Percentiles rank a stretch among this genome's conserved stretches.
phyloP scores from a whole-genome alignment of 2,329 filamentous ascomycete genomes.

The Aspergillus terreus region DNA sequence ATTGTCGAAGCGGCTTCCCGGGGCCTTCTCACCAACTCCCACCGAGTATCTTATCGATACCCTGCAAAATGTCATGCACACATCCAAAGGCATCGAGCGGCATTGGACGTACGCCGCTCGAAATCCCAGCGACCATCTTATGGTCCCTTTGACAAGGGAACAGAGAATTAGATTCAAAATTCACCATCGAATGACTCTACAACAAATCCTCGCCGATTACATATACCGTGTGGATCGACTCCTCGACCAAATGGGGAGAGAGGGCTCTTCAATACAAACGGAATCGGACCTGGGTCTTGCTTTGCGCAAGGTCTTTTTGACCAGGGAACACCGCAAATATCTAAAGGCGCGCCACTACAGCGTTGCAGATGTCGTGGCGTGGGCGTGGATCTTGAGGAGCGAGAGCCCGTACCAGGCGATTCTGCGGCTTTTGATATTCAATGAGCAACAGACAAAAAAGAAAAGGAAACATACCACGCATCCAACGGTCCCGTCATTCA shows the following conservation, averaged over 20 bases:
- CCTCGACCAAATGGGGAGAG: constrained; percentile 10
- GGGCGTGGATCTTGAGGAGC: constrained; percentile 47
- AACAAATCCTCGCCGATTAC: constrained; percentile 38
- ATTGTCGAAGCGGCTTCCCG: not conserved
- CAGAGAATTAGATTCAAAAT: constrained; percentile 9
- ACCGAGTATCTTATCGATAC: constrained; percentile 29
- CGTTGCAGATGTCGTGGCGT: constrained; percentile 39
- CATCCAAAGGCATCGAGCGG: constrained; percentile 5
- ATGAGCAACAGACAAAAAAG: constrained; percentile 17
- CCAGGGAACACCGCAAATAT: constrained; percentile 22
- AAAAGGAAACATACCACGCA: constrained; percentile 1
- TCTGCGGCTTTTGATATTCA: constrained; percentile 32
- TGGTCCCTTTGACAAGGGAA: constrained; percentile 8
- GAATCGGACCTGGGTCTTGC: constrained; percentile 20
- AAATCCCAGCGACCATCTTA: constrained; percentile 5
- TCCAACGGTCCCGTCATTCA: constrained; percentile 41
- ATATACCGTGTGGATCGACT: constrained; percentile 32
- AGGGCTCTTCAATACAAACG: not conserved
- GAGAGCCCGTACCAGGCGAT: constrained; percentile 32
- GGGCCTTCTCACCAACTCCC: constrained; percentile 17
- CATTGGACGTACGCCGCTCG: constrained; percentile 7
- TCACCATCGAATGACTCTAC: constrained; percentile 23
- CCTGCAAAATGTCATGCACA: constrained; percentile 21
- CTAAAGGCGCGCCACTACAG: constrained; percentile 32
- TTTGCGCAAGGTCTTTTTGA: constrained; percentile 31